Percentiles rank a stretch among this genome's conserved stretches.
phyloP scores from a whole-genome alignment of 805 yeast species.

The Suhomyces vadensis region DNA sequence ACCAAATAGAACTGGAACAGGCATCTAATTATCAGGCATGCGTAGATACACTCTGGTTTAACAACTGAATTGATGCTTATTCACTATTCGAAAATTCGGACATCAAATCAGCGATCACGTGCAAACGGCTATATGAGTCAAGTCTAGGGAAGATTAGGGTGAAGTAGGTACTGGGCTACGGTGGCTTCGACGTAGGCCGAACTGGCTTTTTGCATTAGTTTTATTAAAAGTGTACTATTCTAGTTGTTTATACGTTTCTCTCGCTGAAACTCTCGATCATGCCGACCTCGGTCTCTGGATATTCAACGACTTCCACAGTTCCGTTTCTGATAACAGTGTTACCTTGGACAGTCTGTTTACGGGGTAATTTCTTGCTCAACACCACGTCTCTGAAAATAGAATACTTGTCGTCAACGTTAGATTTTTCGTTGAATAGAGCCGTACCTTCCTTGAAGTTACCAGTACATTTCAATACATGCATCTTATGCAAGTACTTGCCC shows the following conservation, averaged over 20 bases:
- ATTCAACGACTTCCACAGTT: constrained; percentile 62
- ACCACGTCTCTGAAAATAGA: constrained; percentile 68
- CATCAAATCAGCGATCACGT: constrained; percentile 1
- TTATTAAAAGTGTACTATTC: not conserved
- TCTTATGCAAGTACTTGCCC: constrained; percentile 64
- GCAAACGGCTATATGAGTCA: too few relatives aligned
- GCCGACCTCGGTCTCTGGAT: constrained; percentile 70
- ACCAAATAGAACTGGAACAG: not conserved
- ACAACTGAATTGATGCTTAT: too few relatives aligned
- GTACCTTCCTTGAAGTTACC: constrained; percentile 70
- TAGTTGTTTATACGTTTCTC: constrained; percentile 27
- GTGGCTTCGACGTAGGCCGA: too few relatives aligned
- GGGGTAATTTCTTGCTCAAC: constrained; percentile 71
- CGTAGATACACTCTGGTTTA: too few relatives aligned
- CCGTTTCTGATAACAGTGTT: constrained; percentile 55
- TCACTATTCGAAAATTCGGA: constrained; percentile 2
- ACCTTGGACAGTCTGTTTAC: constrained; percentile 83
- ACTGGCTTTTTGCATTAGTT: not conserved
- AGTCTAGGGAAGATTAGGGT: too few relatives aligned
- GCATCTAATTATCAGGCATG: not conserved
- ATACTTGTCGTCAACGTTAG: constrained; percentile 64
- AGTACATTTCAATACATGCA: constrained; percentile 78
- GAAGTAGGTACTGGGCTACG: too few relatives aligned
- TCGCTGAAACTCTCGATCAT: constrained; percentile 78
- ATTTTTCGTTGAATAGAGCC: constrained; percentile 62